Percentiles rank a stretch among this genome's conserved stretches.
Evolutionary conservation across 2,329 filamentous ascomycete species (phyloP).

Genomic region (Fusarium sp.): DNA sequence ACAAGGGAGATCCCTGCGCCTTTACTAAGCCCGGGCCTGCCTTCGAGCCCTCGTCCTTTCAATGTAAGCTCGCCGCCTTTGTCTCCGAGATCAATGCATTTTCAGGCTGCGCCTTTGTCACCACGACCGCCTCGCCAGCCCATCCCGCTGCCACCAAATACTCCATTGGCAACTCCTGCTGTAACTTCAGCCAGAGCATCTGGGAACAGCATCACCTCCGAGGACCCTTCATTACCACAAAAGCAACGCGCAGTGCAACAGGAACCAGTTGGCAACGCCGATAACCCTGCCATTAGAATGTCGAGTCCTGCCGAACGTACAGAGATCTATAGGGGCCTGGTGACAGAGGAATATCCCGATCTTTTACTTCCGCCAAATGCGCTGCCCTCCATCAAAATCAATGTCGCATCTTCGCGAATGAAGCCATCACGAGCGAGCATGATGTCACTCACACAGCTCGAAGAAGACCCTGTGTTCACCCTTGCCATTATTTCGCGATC

Average conservation of each 20-base stretch:
- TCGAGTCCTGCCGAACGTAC: constrained; percentile 57
- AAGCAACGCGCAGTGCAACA: constrained; percentile 16
- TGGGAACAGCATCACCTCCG: constrained; percentile 13
- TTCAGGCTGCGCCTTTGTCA: constrained; percentile 68
- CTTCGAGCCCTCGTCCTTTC: constrained; percentile 68
- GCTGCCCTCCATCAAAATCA: constrained; percentile 84
- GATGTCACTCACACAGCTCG: constrained; percentile 79
- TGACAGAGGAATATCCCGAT: constrained; percentile 87
- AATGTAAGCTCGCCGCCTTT: constrained; percentile 73
- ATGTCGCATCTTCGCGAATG: constrained; percentile 93
- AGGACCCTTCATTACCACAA: constrained; percentile 27
- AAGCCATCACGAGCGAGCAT: constrained; percentile 90
- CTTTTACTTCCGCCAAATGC: constrained; percentile 89
- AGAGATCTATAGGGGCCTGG: constrained; percentile 78
- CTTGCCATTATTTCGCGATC: constrained; percentile 84
- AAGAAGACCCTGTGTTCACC: constrained; percentile 95
- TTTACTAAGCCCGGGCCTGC: constrained; percentile 69
- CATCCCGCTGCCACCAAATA: constrained; percentile 77
- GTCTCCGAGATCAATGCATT: constrained; percentile 66
- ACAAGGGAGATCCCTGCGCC: constrained; percentile 53
- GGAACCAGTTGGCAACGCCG: constrained; percentile 22
- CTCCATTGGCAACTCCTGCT: constrained; percentile 68
- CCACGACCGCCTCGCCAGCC: constrained; percentile 79
- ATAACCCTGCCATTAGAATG: constrained; percentile 41
- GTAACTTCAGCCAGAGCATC: constrained; percentile 53